Conservation (phyloP, 2,329 filamentous ascomycete genomes). For the Stromatinia cepivora region DNA sequence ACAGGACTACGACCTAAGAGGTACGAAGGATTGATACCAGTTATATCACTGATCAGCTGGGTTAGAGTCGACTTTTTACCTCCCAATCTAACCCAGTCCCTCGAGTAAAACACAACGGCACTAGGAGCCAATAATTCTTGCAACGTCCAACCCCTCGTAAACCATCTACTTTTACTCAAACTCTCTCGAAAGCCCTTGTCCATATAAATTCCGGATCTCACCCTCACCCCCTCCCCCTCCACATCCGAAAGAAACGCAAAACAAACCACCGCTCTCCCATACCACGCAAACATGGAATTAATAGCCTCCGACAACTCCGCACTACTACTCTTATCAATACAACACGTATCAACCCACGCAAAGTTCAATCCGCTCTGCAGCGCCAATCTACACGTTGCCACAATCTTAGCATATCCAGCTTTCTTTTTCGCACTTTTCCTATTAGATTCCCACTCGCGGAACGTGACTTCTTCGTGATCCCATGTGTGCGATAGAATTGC, state of each 20-base stretch:
- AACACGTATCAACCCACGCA: conserved; percentile 28
- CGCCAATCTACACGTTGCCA: conserved; percentile 9
- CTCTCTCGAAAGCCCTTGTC: background rate
- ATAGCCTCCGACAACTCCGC: conserved; percentile 27
- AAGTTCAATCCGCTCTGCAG: background rate
- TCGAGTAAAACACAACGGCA: background rate
- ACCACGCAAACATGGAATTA: conserved; percentile 30
- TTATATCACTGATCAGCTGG: background rate
- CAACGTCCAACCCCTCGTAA: conserved; percentile 2
- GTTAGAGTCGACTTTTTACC: background rate
- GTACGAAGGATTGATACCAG: background rate
- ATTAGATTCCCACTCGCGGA: conserved; percentile 29
- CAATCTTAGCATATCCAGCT: conserved; percentile 23
- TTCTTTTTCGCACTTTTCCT: background rate
- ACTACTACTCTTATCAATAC: conserved; percentile 28
- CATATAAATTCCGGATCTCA: background rate
- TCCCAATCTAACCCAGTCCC: background rate
- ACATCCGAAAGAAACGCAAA: conserved; percentile 27
- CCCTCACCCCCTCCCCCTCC: background rate
- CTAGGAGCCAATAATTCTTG: conserved; percentile 12
- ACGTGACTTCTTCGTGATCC: conserved; percentile 41
- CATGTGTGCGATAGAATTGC: conserved; percentile 46
- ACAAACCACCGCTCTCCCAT: conserved; percentile 19
- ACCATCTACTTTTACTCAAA: background rate
- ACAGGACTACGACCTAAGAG: background rate